Base-by-base conservation (phyloP, 345 rosid genomes). In the Moricandia moricandioides region DNA sequence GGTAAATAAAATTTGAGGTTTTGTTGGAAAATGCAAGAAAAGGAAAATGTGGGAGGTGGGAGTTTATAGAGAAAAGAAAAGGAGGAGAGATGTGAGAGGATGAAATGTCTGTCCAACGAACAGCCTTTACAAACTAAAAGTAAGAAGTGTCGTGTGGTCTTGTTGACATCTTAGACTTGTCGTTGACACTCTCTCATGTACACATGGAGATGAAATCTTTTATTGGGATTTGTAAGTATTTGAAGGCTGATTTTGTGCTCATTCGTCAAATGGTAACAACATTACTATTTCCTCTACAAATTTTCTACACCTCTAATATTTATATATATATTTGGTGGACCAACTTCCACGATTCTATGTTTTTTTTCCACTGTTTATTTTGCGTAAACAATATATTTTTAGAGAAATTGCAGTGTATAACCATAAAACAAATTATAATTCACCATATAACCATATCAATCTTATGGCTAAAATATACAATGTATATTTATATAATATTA, bases 131-230 rank as follows among this genome's bases (percentile, higher is more conserved):
- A 69, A 49, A 51, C 72, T 78, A 78, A 71, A 47, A 17, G 77
- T 71, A 71, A 65, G 71, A 65, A 71, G 56, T 37, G 67, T 58
- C 56, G 72, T 60, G 72, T 60, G 77, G 81, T 78, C 58, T 72
- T 67, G 77, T 78, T 78, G 81, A 72, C 81, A 68, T 72, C 62
- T 60, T 51, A 66, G 81, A 78, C 77, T 78, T 72, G 81, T 78
- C 31, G 81, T 78, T 78, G 81, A 78, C 77, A 78, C 77, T 34
- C 55, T 29, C 31, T 49, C 71, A 16, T 26, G 45, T 47, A 54
- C 66, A 59, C 68, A 70, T 57, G 60, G 76, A 64, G 17, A 70
- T 56, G 17, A 70, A 34, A 17, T 58, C 56, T 35, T 70, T 71
- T 65, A 65, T 65, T 65, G 67, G 76, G 30, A 62, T 76, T 69